These are phyloP conservation scores for Colletotrichum neosansevieriae DNA, from an alignment of 2,329 filamentous ascomycete genomes.

Conservation along the genomic window DNA sequence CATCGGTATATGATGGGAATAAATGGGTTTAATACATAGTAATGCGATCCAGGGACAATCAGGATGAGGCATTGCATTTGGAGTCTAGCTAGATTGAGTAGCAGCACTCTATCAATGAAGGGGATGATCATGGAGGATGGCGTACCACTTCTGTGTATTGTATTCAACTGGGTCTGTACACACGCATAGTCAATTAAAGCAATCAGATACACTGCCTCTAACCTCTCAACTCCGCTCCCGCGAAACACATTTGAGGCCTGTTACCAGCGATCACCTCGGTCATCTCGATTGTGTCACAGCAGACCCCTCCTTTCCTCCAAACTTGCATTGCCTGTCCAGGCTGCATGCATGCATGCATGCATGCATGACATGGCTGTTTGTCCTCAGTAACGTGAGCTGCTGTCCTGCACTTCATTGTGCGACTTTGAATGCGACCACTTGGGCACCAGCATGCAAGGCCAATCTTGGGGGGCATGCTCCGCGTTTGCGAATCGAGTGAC, in stretches of 20 bases:
- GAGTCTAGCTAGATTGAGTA: constrained; percentile 28
- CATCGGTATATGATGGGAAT: constrained; percentile 35
- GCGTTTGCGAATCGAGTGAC: neutral
- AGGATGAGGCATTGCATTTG: constrained; percentile 35
- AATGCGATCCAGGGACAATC: constrained; percentile 38
- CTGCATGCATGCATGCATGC: constrained; percentile 31
- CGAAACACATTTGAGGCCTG: neutral
- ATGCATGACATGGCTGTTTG: constrained; percentile 25
- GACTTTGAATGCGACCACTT: constrained; percentile 6
- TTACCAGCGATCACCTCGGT: neutral
- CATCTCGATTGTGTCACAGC: neutral
- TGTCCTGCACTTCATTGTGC: neutral
- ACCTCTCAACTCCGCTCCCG: neutral
- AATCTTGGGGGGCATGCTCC: neutral
- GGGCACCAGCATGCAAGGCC: constrained; percentile 12
- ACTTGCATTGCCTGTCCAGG: constrained; percentile 8
- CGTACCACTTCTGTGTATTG: constrained; percentile 20
- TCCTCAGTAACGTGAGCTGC: constrained; percentile 6
- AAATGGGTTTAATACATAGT: constrained; percentile 38
- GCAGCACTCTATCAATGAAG: constrained; percentile 15
- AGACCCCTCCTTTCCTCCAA: neutral
- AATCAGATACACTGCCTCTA: constrained; percentile 17
- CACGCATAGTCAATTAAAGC: constrained; percentile 17
- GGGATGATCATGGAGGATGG: constrained; percentile 1
- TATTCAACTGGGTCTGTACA: constrained; percentile 27